Evolutionary conservation across 1,284 basidiomycete species (phyloP), one percentile per base, ranked within the genome.

Genomic region (Trametes versicolor): DNA sequence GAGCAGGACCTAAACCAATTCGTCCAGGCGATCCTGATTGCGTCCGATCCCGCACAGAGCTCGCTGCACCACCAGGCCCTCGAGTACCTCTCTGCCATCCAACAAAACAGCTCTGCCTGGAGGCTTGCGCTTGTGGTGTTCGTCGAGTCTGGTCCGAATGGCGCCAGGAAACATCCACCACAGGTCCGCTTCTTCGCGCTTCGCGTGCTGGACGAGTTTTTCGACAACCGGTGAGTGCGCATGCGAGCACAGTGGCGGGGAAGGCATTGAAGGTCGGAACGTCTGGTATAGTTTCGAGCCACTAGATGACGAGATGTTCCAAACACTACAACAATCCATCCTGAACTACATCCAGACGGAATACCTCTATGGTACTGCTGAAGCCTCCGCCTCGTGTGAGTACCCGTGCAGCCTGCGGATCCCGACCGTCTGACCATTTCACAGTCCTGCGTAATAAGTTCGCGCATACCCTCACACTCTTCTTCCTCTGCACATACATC

Each of bases 361-460:
- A 81, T 96, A 92, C 78, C 83, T 92, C 41, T 83, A 85, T 69
- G 94, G 94, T 37, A 76, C 86, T 37, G 92, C 93, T 60, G 94
- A 96, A 79, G 84, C 86, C 41, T 85, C 83, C 67, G 87, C 91
- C 58, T 74, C 88, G 54, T 96, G 93, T 94, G 75, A 77, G 93
- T 83, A 34, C 36, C 48, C 19, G 4, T 37, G 5, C 45, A 5
- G 29, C 43, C 29, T 36, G 25, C n/a, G 7, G 12, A n/a, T 27
- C 6, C 17, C 39, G 13, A 36, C 27, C n/a, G 21, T 52, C 37
- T 55, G 34, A 49, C 37, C 27, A 29, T 48, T 13, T 34, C 41
- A 5, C 43, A 95, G 95, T 92, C 79, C 80, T 98, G 64, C 90
- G 96, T 75, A 99, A 99, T 85, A 99, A 99, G 80, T 94, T 99